These are phyloP conservation scores for Ustilago trichophora DNA, from an alignment of 1,284 basidiomycete genomes.

Conservation along the genomic window DNA sequence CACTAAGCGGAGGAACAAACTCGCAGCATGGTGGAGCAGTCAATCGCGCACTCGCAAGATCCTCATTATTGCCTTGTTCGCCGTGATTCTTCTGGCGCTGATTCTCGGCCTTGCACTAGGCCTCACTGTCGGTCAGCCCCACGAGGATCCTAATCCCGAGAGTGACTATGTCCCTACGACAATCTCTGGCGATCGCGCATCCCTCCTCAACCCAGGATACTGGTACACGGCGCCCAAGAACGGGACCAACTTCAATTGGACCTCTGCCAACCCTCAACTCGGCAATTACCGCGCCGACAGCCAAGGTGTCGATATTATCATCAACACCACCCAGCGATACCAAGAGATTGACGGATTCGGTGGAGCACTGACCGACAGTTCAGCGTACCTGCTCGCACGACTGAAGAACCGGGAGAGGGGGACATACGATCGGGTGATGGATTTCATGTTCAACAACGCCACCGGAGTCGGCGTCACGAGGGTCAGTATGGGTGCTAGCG, in stretches of 20 bases:
- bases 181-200: constrained; percentile 18
- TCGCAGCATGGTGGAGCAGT: constrained; percentile 10
- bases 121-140: constrained; percentile 13
- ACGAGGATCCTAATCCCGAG: constrained; percentile 13
- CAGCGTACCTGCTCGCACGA: constrained; percentile 36
- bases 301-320: constrained; percentile 44
- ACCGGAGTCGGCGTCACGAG: constrained; percentile 46
- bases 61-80: neutral
- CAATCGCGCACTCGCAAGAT: constrained; percentile 15
- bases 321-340: constrained; percentile 29
- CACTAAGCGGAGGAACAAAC: neutral
- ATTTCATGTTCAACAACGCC: constrained; percentile 48
- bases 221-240: constrained; percentile 32
- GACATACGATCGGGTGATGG: constrained; percentile 42
- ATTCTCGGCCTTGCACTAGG: constrained; percentile 37
- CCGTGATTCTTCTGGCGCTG: constrained; percentile 11
- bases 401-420: constrained; percentile 28
- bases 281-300: constrained; percentile 27
- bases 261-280: constrained; percentile 10
- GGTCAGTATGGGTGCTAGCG: constrained; percentile 45
- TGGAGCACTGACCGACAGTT: constrained; percentile 50
- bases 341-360: constrained; percentile 52
- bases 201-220: constrained; percentile 21
- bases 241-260: constrained; percentile 44
- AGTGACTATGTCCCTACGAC: constrained; percentile 31